Percentiles rank a stretch among this genome's conserved stretches.
These are phyloP conservation scores for Sextonia rubra DNA, from an alignment of 164 flowering plant genomes.

Conservation along the genomic window DNA sequence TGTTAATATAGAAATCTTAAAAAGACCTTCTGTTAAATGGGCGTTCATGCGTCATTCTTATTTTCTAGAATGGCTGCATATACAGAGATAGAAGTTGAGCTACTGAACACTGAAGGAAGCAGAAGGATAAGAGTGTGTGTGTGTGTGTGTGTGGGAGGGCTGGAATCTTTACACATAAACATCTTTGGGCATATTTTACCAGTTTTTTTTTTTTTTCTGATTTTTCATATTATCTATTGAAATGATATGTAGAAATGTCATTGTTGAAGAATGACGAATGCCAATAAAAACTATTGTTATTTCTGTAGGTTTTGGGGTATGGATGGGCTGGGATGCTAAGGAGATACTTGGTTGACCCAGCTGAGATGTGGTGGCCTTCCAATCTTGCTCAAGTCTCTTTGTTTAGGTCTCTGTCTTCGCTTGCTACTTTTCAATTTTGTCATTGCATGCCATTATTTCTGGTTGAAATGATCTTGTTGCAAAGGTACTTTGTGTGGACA, in stretches of 20 bases:
- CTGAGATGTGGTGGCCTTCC: constrained; percentile 97
- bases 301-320: constrained; percentile 72
- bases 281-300: background rate
- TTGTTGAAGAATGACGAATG: background rate
- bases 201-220: background rate
- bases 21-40: no score
- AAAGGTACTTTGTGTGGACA: background rate
- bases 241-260: background rate
- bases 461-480: constrained; percentile 3
- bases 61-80: no score
- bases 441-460: background rate
- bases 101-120: no score
- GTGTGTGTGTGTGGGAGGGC: no score
- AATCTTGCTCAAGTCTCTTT: constrained; percentile 93
- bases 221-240: background rate
- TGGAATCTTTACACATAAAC: no score
- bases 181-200: no score
- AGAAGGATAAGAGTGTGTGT: no score
- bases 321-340: constrained; percentile 96
- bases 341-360: constrained; percentile 77
- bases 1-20: no score
- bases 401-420: constrained; percentile 46
- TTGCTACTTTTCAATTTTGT: background rate
- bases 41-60: no score
- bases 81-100: no score